Conservation (phyloP, 116 monocot species). For the Dioscorea cayenensis region DNA sequence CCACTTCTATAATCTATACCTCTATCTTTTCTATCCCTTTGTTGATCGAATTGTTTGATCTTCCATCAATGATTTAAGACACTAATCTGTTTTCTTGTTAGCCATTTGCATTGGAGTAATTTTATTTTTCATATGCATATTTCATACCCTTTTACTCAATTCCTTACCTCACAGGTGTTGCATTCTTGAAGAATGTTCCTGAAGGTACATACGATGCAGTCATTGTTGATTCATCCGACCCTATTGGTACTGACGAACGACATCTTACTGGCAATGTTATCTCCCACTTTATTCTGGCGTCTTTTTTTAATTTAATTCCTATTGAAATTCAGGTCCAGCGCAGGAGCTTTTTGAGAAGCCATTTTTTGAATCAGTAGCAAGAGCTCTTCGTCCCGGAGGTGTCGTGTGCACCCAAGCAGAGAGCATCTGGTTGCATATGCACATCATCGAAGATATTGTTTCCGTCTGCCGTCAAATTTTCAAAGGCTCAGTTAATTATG, state of each 20-base stretch:
- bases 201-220: slow-evolving; percentile 71
- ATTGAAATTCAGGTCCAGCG: slow-evolving; percentile 41
- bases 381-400: slow-evolving; percentile 64
- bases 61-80: too few relatives aligned
- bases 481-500: slow-evolving; percentile 72
- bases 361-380: slow-evolving; percentile 68
- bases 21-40: too few relatives aligned
- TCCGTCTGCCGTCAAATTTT: slow-evolving; percentile 52
- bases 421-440: slow-evolving; percentile 87
- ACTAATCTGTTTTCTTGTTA: too few relatives aligned
- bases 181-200: slow-evolving; percentile 49
- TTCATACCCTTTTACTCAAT: background rate
- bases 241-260: slow-evolving; percentile 32
- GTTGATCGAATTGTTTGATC: too few relatives aligned
- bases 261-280: too few relatives aligned
- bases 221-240: slow-evolving; percentile 79
- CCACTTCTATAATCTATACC: too few relatives aligned
- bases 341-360: slow-evolving; percentile 82
- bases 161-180: slow-evolving; percentile 41
- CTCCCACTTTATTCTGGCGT: background rate
- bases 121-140: background rate
- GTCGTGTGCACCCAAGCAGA: slow-evolving; percentile 77
- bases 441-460: slow-evolving; percentile 79
- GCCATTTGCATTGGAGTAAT: too few relatives aligned
- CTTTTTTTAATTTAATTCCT: background rate